These are phyloP conservation scores for Aethionema arabicum DNA, from an alignment of 345 rosid species.

Conservation along the genomic window DNA sequence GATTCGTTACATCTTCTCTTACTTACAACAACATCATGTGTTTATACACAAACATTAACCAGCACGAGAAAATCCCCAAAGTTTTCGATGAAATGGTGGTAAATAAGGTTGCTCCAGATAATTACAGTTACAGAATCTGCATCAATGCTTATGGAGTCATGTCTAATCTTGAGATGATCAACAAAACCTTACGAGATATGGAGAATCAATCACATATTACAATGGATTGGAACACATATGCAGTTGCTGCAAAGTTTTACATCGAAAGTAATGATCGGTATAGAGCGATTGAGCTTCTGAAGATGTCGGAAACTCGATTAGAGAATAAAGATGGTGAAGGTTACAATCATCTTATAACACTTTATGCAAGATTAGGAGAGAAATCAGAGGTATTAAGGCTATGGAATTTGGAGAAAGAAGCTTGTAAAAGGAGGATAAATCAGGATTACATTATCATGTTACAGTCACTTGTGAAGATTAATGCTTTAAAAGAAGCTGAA, in stretches of 20 bases:
- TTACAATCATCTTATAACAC: constrained; percentile 68
- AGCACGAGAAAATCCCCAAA: constrained; percentile 58
- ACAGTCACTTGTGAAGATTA: constrained; percentile 67
- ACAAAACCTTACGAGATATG: constrained; percentile 62
- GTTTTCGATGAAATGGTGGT: constrained; percentile 74
- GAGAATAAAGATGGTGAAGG: constrained; percentile 71
- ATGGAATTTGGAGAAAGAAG: constrained; percentile 64
- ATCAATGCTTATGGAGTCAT: constrained; percentile 66
- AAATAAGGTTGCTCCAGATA: constrained; percentile 61
- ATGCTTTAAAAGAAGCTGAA: constrained; percentile 65
- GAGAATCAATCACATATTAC: constrained; percentile 50
- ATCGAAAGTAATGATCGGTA: constrained; percentile 49
- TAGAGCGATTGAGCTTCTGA: constrained; percentile 55
- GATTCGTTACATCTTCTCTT: constrained; percentile 52
- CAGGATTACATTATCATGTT: constrained; percentile 60
- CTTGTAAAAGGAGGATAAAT: constrained; percentile 63
- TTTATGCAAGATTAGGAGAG: constrained; percentile 63
- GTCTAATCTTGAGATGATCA: constrained; percentile 57
- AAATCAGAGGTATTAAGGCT: constrained; percentile 63
- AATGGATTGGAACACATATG: constrained; percentile 86
- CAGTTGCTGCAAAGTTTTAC: constrained; percentile 69
- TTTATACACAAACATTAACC: constrained; percentile 57
- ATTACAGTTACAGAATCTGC: constrained; percentile 76
- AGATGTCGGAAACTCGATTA: constrained; percentile 56
- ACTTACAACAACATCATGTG: constrained; percentile 81